These are phyloP conservation scores for Colletotrichum sp. DNA, from an alignment of 2,329 filamentous ascomycete genomes.

Conservation along the genomic window DNA sequence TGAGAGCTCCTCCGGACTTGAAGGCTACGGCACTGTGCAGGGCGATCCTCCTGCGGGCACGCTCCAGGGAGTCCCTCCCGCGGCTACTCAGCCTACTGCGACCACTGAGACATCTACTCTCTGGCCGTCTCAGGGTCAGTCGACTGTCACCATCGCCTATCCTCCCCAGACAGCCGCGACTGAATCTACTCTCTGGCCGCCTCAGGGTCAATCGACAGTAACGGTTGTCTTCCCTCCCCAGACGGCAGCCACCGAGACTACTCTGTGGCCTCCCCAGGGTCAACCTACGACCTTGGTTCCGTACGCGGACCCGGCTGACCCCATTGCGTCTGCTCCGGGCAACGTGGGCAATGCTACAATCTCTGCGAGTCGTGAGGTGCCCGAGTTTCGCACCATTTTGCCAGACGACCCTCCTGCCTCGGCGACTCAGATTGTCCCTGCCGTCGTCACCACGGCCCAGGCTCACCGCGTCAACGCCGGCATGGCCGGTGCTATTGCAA, in stretches of 20 bases:
- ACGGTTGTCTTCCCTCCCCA: not conserved
- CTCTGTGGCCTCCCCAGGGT: not conserved
- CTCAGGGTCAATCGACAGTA: not conserved
- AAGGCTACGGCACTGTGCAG: not conserved
- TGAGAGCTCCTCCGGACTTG: not conserved
- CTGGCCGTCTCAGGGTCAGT: not conserved
- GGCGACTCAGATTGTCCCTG: not conserved
- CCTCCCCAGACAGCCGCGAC: not conserved
- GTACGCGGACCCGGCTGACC: not conserved
- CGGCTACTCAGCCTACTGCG: not conserved
- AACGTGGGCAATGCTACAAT: not conserved
- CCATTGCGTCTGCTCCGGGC: accelerated
- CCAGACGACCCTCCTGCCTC: not conserved
- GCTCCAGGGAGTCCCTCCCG: not conserved
- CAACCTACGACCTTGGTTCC: not conserved
- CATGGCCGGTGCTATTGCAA: not conserved
- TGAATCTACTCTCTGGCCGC: not conserved
- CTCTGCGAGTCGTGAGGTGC: not conserved
- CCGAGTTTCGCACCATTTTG: slow-evolving; percentile 8
- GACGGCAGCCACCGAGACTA: not conserved
- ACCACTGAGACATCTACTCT: not conserved
- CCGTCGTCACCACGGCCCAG: slow-evolving; percentile 3
- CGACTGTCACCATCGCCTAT: not conserved
- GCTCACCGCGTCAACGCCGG: not conserved
- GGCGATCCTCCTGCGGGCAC: not conserved